Evolutionary conservation across 768 basidiomycete species (phyloP).

Genomic region (Crucibulum laeve): DNA sequence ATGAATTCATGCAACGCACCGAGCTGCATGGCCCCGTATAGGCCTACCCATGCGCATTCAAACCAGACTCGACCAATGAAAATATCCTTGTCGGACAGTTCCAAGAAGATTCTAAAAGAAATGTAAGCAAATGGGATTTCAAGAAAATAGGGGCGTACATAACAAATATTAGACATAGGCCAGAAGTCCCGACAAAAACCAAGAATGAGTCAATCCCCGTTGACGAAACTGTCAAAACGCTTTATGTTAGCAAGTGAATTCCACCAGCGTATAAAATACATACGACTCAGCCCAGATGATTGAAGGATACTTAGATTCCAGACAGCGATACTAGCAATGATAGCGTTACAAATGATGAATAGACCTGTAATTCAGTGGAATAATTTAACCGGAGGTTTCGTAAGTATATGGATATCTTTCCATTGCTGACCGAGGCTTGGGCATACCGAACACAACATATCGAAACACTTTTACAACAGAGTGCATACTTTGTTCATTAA

Average conservation of each 20-base stretch:
- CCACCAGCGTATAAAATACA: conserved; percentile 12
- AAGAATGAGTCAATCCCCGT: conserved; percentile 56
- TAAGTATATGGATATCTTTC: not conserved
- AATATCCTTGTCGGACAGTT: conserved; percentile 46
- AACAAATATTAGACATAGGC: conserved; percentile 53
- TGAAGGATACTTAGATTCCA: conserved; percentile 61
- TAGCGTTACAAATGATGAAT: conserved; percentile 61
- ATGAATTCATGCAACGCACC: conserved; percentile 32
- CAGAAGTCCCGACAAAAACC: conserved; percentile 53
- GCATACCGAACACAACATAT: conserved; percentile 59
- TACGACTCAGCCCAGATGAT: conserved; percentile 30
- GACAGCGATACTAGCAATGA: conserved; percentile 60
- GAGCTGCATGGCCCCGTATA: conserved; percentile 57
- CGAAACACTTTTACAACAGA: conserved; percentile 46
- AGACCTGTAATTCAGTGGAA: conserved; percentile 32
- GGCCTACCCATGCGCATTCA: conserved; percentile 56
- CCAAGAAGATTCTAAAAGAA: conserved; percentile 46
- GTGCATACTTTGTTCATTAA: conserved; percentile 37
- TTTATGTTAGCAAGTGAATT: not conserved
- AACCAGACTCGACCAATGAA: conserved; percentile 67
- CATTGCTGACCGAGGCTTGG: no score
- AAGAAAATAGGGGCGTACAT: conserved; percentile 38
- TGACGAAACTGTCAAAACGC: conserved; percentile 15
- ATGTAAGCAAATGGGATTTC: conserved; percentile 1
- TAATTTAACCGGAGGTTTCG: not conserved